phyloP scores from a whole-genome alignment of 768 basidiomycete genomes.

The Cantharellus cinnabarinus region DNA sequence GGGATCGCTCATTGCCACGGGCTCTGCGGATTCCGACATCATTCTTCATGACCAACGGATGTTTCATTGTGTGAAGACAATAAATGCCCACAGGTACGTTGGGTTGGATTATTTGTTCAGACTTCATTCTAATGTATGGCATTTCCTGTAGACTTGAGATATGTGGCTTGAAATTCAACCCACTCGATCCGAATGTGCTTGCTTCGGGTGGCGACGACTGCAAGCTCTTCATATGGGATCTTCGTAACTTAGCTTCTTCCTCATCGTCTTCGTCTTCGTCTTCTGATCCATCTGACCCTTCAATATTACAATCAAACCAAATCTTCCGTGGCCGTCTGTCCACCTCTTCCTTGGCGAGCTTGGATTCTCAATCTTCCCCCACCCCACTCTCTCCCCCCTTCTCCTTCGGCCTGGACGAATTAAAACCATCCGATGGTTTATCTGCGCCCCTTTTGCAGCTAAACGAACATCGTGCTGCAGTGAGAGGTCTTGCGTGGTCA shows the following conservation, averaged over 20 bases:
- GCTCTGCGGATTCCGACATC: constrained; percentile 77
- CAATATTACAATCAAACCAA: too few relatives aligned
- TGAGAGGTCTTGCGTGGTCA: constrained; percentile 97
- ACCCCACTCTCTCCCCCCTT: background rate
- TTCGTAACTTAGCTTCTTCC: background rate
- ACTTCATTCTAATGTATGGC: constrained; percentile 11
- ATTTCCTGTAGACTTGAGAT: constrained; percentile 56
- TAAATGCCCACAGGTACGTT: background rate
- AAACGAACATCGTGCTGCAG: constrained; percentile 89
- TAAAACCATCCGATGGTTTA: too few relatives aligned
- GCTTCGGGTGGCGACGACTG: constrained; percentile 97
- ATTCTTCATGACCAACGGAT: constrained; percentile 86
- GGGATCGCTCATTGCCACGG: constrained; percentile 64
- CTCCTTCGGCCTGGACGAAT: too few relatives aligned
- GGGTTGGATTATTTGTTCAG: background rate
- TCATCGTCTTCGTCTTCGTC: background rate
- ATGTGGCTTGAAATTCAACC: constrained; percentile 87
- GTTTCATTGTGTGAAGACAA: constrained; percentile 10
- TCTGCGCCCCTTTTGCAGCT: constrained; percentile 52
- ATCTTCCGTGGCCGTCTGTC: background rate
- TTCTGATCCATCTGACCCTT: too few relatives aligned
- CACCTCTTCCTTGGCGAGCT: background rate
- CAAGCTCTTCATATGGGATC: constrained; percentile 93
- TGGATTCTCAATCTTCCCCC: background rate
- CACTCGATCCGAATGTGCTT: constrained; percentile 35